A percentile compares a stretch with the other conserved stretches of the same genome.
Conservation (phyloP, 2,329 filamentous ascomycete species). For the Claviceps pusilla region DNA sequence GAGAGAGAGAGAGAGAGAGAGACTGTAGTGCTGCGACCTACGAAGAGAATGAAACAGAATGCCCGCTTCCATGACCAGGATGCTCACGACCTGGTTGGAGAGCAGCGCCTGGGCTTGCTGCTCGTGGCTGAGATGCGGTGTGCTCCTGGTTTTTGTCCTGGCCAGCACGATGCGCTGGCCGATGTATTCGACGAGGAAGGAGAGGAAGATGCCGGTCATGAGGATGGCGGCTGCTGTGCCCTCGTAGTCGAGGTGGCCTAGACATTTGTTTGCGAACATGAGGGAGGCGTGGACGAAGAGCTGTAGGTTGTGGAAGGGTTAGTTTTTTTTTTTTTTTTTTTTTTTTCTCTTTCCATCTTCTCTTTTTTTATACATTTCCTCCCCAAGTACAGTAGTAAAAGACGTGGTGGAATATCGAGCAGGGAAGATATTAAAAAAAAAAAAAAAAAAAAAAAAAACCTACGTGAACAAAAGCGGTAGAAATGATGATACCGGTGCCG, state of each 20-base stretch:
- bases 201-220: conserved; percentile 59
- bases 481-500: conserved; percentile 57
- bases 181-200: conserved; percentile 56
- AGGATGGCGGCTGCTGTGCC: conserved; percentile 53
- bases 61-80: conserved; percentile 57
- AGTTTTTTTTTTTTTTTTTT: not conserved
- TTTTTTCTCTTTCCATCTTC: not conserved
- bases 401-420: no score
- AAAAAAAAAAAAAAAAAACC: conserved; percentile 12
- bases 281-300: conserved; percentile 58
- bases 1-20: not conserved
- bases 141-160: conserved; percentile 14
- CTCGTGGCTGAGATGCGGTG: conserved; percentile 11
- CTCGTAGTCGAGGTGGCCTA: conserved; percentile 53
- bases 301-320: conserved; percentile 22
- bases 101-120: conserved; percentile 14
- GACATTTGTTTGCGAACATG: conserved; percentile 57
- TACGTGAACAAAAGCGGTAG: conserved; percentile 56
- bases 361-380: not conserved
- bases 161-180: conserved; percentile 42
- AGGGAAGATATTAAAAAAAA: no score
- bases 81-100: conserved; percentile 38
- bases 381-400: no score
- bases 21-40: conserved; percentile 19
- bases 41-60: conserved; percentile 61